phyloP scores from a whole-genome alignment of 805 yeast genomes.

The Zygosaccharomyces bisporus region DNA sequence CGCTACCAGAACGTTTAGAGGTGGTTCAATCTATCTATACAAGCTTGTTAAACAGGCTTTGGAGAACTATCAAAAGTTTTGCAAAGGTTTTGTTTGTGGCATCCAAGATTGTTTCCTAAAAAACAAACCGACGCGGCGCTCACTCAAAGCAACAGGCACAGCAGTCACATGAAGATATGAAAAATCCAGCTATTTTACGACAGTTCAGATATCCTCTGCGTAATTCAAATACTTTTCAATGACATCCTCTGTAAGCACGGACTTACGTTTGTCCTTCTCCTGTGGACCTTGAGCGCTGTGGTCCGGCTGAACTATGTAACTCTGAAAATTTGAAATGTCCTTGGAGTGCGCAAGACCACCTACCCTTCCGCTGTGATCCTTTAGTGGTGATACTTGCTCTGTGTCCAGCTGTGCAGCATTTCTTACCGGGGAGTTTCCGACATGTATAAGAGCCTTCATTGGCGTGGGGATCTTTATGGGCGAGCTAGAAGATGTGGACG shows the following conservation, averaged over 20 bases:
- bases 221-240: conserved; percentile 27
- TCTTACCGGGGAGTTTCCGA: conserved; percentile 22
- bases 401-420: background rate
- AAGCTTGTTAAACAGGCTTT: background rate
- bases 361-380: conserved; percentile 4
- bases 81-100: background rate
- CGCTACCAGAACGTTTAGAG: conserved; percentile 5
- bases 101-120: background rate
- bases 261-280: conserved; percentile 8
- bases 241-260: conserved; percentile 20
- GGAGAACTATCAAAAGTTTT: background rate
- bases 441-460: conserved; percentile 25
- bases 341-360: conserved; percentile 16
- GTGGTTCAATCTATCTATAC: background rate
- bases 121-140: conserved; percentile 5
- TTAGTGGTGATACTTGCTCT: conserved; percentile 11
- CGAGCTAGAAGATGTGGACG: conserved; percentile 15
- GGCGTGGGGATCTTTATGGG: conserved; percentile 27
- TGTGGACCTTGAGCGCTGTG: conserved; percentile 3
- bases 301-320: conserved; percentile 12
- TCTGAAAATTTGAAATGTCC: conserved; percentile 20
- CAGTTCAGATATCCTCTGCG: conserved; percentile 18
- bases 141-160: background rate
- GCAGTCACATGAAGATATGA: background rate
- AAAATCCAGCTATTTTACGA: background rate